Percentiles rank a stretch among this genome's conserved stretches.
Conservation (phyloP, 2,329 filamentous ascomycete genomes). For the Penicillium sp. region DNA sequence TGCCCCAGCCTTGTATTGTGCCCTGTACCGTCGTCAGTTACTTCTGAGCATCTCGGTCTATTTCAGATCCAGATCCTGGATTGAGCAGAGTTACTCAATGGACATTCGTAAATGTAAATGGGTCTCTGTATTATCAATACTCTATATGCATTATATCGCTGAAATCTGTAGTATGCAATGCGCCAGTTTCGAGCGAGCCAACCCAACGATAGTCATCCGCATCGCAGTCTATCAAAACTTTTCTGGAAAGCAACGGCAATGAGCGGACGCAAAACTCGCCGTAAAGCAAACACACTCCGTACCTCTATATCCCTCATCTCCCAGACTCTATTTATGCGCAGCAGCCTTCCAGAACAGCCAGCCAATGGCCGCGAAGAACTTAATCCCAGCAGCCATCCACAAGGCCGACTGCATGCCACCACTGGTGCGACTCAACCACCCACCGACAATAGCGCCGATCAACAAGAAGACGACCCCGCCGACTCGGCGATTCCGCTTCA, state of each 20-base stretch:
- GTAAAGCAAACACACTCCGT: background rate
- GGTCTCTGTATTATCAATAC: background rate
- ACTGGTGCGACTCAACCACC: conserved; percentile 45
- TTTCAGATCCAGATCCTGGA: too few species aligned
- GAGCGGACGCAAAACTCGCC: background rate
- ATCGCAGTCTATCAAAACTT: background rate
- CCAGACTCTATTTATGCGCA: conserved; percentile 18
- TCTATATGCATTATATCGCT: conserved; percentile 1
- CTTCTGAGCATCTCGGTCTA: too few species aligned
- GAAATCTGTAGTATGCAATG: background rate
- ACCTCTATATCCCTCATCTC: background rate
- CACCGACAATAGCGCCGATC: conserved; percentile 45
- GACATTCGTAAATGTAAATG: background rate
- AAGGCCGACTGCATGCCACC: conserved; percentile 48
- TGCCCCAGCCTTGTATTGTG: too few species aligned
- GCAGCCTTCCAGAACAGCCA: conserved; percentile 44
- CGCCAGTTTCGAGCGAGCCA: background rate
- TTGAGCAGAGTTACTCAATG: too few species aligned
- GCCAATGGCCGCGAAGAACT: conserved; percentile 38
- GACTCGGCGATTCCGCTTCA: conserved; percentile 42
- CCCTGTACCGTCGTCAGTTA: too few species aligned
- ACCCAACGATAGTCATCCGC: background rate
- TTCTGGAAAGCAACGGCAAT: background rate
- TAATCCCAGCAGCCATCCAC: conserved; percentile 47
- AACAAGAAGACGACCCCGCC: conserved; percentile 42